Evolutionary conservation across 2,329 filamentous ascomycete genomes (phyloP), one percentile per base, ranked within the genome.

Genomic region (Zymoseptoria tritici): DNA sequence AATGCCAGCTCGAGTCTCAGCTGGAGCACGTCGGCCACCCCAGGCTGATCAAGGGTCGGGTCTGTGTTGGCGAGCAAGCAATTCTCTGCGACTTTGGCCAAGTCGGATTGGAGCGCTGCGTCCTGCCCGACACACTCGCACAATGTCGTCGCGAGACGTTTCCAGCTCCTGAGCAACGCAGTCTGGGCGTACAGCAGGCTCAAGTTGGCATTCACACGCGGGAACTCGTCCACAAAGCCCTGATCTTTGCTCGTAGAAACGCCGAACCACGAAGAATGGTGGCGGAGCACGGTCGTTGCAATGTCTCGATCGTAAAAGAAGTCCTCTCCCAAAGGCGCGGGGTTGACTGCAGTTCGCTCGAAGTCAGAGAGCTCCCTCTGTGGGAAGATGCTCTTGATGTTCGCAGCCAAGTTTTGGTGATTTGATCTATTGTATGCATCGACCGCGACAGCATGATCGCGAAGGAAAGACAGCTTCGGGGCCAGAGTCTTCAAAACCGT

Each of bases 121-220:
- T 83, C 79, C 56, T 77, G 76, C 42, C 82, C 79, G 49, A 81
- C 77, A 57, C 67, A 70, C n/a, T 84, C 84, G 71, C 88, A 90
- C 54, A 99, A 81, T 70, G 97, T 93, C 55, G 94, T 81, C 13
- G 93, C 84, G 8, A 99, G 81, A 60, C 90, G 86, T 72, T 95
- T 92, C 91, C 93, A 97, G 58, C 90, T 89, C 67, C 90, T 86
- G 64, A 97, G 88, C 19, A 99, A 83, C 51, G 85, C 83, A 65
- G 94, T 87, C 77, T 99, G 91, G 22, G 93, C 90, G 73, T 97
- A 91, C 36, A 99, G 91, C 36, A 96, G 80, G 22, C 92, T 96
- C 56, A 99, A 74, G 73, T 99, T 97, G 63, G 88, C 79, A 73
- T 99, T 99, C 50, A 93, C 94, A 62, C 86, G 85, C 68, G 87